A percentile compares a stretch with the other conserved stretches of the same genome.
phyloP scores from a whole-genome alignment of 495 filamentous ascomycete genomes.

The Diplogelasinospora grovesii region DNA sequence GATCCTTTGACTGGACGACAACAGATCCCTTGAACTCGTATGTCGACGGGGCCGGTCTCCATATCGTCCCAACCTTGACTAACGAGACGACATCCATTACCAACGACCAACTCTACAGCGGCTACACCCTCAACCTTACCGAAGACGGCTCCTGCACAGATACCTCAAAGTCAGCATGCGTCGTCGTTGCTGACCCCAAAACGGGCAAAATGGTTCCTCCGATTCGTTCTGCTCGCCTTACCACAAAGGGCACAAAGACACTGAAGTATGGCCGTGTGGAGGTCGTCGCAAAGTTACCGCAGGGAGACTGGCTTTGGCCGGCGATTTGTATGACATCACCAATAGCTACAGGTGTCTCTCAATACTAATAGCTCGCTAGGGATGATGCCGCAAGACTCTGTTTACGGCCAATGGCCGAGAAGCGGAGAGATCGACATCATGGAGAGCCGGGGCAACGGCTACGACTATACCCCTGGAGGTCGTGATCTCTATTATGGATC shows the following conservation, averaged over 20 bases:
- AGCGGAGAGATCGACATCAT: slow-evolving; percentile 31
- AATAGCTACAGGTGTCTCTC: neutral
- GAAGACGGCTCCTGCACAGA: slow-evolving; percentile 29
- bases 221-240: slow-evolving; percentile 33
- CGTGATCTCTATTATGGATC: slow-evolving; percentile 15
- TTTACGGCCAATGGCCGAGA: slow-evolving; percentile 30
- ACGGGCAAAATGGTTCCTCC: slow-evolving; percentile 33
- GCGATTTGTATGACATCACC: slow-evolving; percentile 24
- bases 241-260: slow-evolving; percentile 32
- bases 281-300: slow-evolving; percentile 36
- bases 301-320: slow-evolving; percentile 40
- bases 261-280: slow-evolving; percentile 38
- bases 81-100: slow-evolving; percentile 31
- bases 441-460: slow-evolving; percentile 19
- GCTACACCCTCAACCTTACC: slow-evolving; percentile 32
- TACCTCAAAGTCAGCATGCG: slow-evolving; percentile 18
- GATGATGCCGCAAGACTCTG: slow-evolving; percentile 35
- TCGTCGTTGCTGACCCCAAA: slow-evolving; percentile 28
- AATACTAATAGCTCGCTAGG: neutral
- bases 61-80: slow-evolving; percentile 42
- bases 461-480: slow-evolving; percentile 9
- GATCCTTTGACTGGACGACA: slow-evolving; percentile 41
- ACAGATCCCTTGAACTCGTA: slow-evolving; percentile 35
- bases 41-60: slow-evolving; percentile 31
- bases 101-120: slow-evolving; percentile 20